Base-by-base conservation (phyloP, 2,329 filamentous ascomycete genomes). In the Xylaria digitata region DNA sequence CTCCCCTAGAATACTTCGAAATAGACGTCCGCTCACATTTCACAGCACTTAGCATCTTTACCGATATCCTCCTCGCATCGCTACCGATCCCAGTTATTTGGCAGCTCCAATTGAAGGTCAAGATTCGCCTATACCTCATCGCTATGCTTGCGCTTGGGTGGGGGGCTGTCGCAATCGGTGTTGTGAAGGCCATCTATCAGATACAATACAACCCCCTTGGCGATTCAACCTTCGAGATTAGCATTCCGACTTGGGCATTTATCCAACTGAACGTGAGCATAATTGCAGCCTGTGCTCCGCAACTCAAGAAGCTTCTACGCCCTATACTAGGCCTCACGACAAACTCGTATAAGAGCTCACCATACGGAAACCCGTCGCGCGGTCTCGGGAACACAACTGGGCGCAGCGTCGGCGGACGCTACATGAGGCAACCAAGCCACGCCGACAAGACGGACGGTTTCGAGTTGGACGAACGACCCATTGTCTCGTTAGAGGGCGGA, bases 1-100 rank as follows among this genome's bases (percentile, higher is more conserved):
- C 23, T n/a, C n/a, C 15, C 37, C 54, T 21, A 2, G 0, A 46
- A 66, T 19, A 17, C 21, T n/a, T 66, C 55, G 49, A 67, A 55
- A 19, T 5, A 49, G 5, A 32, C 42, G 13, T 23, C n/a, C 21
- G 13, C 57, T 61, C 15, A 63, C 26, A 2, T n/a, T 59, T 42
- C 23, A 17, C 74, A 76, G 78, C 72, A 3, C 77, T 81, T 73
- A 82, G 82, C 62, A 82, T 83, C 45, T 75, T 78, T 8, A 82
- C 81, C n/a, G 81, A 83, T 59, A 74, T 82, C 7, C 73, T 78
- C n/a, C 81, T 83, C 42, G 81, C 80, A 0, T 77, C 79, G 1
- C 72, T 83, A 19, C 81, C 82, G 0, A 74, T 82, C 1, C 78
- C 80, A 2, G 77, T 83, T 61, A 80, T 83, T 55, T 80, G 79